Conservation (phyloP, 176 grass and related monocot genomes). For the Chrysopogon serrulatus region DNA sequence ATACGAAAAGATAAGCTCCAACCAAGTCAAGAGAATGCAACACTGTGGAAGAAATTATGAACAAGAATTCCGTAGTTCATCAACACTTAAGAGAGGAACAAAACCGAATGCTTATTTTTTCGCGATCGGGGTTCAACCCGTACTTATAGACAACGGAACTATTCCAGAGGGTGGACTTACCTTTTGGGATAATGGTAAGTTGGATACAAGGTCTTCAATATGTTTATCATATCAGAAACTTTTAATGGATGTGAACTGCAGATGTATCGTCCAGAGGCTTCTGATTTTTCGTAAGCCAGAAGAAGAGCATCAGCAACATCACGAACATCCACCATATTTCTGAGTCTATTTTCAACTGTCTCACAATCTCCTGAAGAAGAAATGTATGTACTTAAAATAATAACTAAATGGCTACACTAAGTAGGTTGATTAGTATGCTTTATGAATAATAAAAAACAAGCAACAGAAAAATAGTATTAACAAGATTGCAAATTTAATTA, state of each 20-base stretch:
- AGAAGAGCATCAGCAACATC: conserved; percentile 33
- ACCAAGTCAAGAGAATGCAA: background rate
- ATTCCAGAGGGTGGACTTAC: background rate
- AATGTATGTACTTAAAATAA: background rate
- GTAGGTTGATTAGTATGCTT: background rate
- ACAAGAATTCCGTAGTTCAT: background rate
- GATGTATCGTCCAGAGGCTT: conserved; percentile 25
- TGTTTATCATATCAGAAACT: conserved; percentile 21
- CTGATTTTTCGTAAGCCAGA: conserved; percentile 33
- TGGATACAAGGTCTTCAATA: conserved; percentile 30
- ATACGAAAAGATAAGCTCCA: background rate
- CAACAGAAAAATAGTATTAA: background rate
- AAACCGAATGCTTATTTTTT: too few relatives aligned
- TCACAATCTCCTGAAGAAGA: conserved; percentile 29
- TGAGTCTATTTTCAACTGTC: conserved; percentile 27
- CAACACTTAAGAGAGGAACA: background rate
- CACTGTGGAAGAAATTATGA: background rate
- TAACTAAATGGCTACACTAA: background rate
- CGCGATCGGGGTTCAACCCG: too few relatives aligned
- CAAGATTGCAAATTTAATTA: background rate
- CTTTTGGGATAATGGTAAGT: conserved; percentile 25
- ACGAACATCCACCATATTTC: conserved; percentile 36
- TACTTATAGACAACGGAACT: too few relatives aligned
- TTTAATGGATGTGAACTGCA: conserved; percentile 19
- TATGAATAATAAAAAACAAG: background rate